Percentiles rank a stretch among this genome's conserved stretches.
These are phyloP conservation scores for Persicaria maculosa DNA, from an alignment of 148 eudicot species.

Conservation along the genomic window DNA sequence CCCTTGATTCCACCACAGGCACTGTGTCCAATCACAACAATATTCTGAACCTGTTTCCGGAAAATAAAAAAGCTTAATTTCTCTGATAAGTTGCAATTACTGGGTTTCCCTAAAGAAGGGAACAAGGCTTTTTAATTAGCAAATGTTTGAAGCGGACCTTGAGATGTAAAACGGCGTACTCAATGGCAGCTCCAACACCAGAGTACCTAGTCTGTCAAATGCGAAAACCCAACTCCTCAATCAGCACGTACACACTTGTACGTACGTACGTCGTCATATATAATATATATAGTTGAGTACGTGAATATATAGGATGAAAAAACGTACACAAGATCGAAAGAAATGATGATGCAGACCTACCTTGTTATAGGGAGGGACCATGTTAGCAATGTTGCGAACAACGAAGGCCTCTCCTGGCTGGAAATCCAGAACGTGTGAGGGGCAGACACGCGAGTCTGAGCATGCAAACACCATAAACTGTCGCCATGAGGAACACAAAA, in stretches of 20 bases:
- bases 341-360: constrained; percentile 19
- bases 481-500: not conserved
- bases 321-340: no score
- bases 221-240: not conserved
- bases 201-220: constrained; percentile 41
- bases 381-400: constrained; percentile 79
- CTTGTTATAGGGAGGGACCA: constrained; percentile 83
- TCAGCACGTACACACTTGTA: no score
- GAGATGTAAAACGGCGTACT: constrained; percentile 86
- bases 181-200: constrained; percentile 79
- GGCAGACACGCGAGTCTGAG: constrained; percentile 52
- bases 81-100: not conserved
- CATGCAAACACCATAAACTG: constrained; percentile 96
- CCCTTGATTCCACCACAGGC: constrained; percentile 95
- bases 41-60: constrained; percentile 52
- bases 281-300: no score
- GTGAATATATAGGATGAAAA: no score
- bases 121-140: not conserved
- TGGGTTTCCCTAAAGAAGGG: not conserved
- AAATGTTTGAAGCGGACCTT: constrained; percentile 37
- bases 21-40: constrained; percentile 92
- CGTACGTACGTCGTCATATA: no score
- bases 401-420: constrained; percentile 92
- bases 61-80: not conserved
- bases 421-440: constrained; percentile 48